Percentiles rank a stretch among this genome's conserved stretches.
These are phyloP conservation scores for Apiotrichum brassicae DNA, from an alignment of 1,284 basidiomycete species.

Conservation along the genomic window DNA sequence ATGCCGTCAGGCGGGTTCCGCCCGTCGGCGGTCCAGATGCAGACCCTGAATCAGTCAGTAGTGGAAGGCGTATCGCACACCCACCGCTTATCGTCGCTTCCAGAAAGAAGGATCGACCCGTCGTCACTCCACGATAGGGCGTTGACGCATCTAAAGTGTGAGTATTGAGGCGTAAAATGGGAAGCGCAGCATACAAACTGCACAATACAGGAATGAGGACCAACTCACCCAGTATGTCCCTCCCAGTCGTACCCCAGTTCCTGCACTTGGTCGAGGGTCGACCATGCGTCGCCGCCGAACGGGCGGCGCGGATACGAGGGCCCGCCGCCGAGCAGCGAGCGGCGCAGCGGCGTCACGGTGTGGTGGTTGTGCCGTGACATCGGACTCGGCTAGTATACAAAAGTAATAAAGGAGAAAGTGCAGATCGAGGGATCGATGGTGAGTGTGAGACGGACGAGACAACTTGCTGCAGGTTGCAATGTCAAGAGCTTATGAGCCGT, in stretches of 20 bases:
- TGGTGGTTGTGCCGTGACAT: too few species aligned
- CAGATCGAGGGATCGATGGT: too few species aligned
- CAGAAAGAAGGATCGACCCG: conserved; percentile 66
- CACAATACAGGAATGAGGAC: too few species aligned
- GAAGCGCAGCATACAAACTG: too few species aligned
- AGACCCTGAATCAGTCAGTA: conserved; percentile 50
- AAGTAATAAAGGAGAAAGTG: neutral
- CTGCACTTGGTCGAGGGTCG: conserved; percentile 34
- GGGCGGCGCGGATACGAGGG: neutral
- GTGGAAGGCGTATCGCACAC: conserved; percentile 24
- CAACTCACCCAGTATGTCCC: conserved; percentile 37
- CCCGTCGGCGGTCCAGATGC: conserved; percentile 60
- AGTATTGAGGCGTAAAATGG: too few species aligned
- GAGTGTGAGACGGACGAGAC: too few species aligned
- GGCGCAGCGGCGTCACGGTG: neutral
- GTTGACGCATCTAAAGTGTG: conserved; percentile 59
- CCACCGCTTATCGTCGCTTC: conserved; percentile 75
- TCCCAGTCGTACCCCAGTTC: conserved; percentile 28
- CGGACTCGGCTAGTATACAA: too few species aligned
- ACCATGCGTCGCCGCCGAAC: conserved; percentile 24
- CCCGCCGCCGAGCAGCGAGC: neutral
- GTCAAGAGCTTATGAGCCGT: too few species aligned
- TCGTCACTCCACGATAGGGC: conserved; percentile 74
- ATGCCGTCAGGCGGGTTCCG: neutral
- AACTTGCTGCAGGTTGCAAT: too few species aligned